Percentiles rank a stretch among this genome's conserved stretches.
Evolutionary conservation across 345 rosid genomes (phyloP).

Genomic region (Eucalyptus cloeziana): DNA sequence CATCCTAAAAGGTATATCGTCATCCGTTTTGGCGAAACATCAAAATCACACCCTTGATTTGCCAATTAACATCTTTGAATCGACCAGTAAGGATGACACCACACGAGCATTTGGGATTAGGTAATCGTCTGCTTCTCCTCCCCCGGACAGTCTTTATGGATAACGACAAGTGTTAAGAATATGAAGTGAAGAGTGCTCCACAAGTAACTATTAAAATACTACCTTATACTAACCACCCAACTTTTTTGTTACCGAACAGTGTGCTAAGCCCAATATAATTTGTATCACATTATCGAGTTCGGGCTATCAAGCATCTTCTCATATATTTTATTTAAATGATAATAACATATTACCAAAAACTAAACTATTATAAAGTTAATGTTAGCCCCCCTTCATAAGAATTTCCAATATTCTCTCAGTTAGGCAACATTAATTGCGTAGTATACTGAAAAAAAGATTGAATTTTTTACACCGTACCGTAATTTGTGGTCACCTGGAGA

Average conservation of each 20-base stretch:
- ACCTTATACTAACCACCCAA: not conserved
- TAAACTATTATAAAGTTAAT: not conserved
- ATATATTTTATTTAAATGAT: not conserved
- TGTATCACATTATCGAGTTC: not conserved
- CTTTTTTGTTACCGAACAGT: not conserved
- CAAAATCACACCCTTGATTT: not conserved
- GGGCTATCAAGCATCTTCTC: not conserved
- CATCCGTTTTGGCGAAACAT: not conserved
- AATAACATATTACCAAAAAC: not conserved
- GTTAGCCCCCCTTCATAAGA: not conserved
- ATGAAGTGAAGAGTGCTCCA: not conserved
- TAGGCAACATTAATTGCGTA: not conserved
- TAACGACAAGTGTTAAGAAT: not conserved
- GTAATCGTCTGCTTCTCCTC: not conserved
- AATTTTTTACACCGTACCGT: not conserved
- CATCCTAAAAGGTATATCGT: not conserved
- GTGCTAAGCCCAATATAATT: not conserved
- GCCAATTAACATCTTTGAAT: not conserved
- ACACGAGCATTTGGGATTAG: not conserved
- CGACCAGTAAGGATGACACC: not conserved
- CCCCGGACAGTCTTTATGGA: not conserved
- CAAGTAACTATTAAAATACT: not conserved
- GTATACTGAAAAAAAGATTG: not conserved
- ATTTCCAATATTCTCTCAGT: not conserved
- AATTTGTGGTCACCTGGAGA: not conserved